Evolutionary conservation across 1,284 basidiomycete species (phyloP).

Genomic region (Leccinum ponderosum): DNA sequence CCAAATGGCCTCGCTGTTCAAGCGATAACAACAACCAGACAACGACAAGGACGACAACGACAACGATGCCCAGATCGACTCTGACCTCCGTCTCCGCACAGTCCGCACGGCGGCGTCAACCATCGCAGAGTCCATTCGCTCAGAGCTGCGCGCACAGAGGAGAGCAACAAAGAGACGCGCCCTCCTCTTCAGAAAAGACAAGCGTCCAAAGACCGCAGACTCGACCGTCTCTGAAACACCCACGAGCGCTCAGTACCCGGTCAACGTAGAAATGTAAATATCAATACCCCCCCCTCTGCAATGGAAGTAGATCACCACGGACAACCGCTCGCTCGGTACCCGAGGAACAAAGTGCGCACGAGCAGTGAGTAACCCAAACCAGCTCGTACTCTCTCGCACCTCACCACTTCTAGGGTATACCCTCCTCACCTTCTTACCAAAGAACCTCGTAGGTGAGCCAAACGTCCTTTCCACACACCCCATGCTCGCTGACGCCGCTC

Average conservation of each 20-base stretch:
- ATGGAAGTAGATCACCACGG: conserved; percentile 70
- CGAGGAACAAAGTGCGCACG: conserved; percentile 93
- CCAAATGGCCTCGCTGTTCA: conserved; percentile 34
- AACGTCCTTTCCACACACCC: neutral
- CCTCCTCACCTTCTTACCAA: neutral
- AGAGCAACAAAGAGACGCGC: conserved; percentile 54
- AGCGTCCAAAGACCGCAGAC: conserved; percentile 41
- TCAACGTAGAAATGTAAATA: conserved; percentile 68
- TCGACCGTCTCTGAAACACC: conserved; percentile 18
- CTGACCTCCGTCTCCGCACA: conserved; percentile 59
- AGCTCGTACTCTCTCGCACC: neutral
- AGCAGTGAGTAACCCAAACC: conserved; percentile 63
- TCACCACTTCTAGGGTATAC: neutral
- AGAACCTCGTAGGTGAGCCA: neutral
- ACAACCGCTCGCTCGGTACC: conserved; percentile 78
- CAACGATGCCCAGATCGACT: conserved; percentile 66
- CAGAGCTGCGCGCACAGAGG: conserved; percentile 71
- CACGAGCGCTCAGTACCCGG: conserved; percentile 43
- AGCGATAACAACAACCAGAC: conserved; percentile 29
- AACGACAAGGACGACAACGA: conserved; percentile 55
- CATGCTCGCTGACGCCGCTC: neutral
- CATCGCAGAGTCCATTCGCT: conserved; percentile 80
- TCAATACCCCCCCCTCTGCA: conserved; percentile 69
- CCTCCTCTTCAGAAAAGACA: conserved; percentile 60
- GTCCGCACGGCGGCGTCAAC: conserved; percentile 81